Evolutionary conservation across 306 rosid species (phyloP).

Genomic region (Morella rubra): DNA sequence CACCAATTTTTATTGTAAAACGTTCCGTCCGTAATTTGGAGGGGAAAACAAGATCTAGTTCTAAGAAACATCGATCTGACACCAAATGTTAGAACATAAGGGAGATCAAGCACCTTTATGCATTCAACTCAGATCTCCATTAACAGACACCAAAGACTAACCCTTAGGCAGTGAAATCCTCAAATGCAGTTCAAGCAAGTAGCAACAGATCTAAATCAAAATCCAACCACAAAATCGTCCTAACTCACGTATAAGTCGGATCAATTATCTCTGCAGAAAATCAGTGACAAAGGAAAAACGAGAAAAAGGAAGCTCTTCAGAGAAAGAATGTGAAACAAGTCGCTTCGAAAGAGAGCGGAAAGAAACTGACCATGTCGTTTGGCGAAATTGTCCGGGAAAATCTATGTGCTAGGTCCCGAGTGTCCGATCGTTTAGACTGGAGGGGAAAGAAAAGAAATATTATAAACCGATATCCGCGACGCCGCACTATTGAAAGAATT

Average conservation of each 20-base stretch:
- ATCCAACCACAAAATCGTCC: background rate
- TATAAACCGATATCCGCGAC: background rate
- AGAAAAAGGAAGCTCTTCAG: background rate
- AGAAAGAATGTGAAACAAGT: background rate
- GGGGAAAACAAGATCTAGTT: constrained; percentile 2
- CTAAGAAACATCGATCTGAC: background rate
- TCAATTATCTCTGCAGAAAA: background rate
- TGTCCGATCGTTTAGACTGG: background rate
- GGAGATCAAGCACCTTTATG: constrained; percentile 14
- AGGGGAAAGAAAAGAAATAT: background rate
- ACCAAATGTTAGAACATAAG: background rate
- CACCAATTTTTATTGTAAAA: background rate
- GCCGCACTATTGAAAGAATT: too few species aligned
- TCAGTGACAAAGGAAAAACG: background rate
- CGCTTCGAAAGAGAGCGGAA: constrained; percentile 10
- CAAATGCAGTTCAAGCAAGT: constrained; percentile 15
- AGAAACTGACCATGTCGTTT: constrained; percentile 32
- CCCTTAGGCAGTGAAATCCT: background rate
- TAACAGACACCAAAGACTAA: background rate
- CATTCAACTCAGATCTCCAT: constrained; percentile 15
- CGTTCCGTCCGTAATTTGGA: background rate
- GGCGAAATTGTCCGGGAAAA: constrained; percentile 20
- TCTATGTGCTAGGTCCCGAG: constrained; percentile 8
- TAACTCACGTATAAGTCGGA: background rate
- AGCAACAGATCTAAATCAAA: background rate